Evolutionary conservation across 805 yeast genomes (phyloP), one percentile per base, ranked within the genome.

Genomic region (Wickerhamia fluorescens): DNA sequence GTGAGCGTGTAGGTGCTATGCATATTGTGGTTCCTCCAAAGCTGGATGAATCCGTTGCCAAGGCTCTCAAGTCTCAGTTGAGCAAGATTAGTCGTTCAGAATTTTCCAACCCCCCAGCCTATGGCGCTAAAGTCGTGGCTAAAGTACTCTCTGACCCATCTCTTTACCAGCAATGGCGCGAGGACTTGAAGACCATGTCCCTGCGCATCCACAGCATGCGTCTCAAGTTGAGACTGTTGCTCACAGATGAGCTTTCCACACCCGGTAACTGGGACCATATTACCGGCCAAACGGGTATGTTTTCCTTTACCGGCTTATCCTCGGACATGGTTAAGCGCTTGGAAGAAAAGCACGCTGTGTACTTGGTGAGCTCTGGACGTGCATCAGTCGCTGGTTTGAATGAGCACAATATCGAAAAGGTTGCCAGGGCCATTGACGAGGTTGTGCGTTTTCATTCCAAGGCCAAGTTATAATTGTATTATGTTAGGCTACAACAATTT

Each of bases 221-320:
- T 63, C 51, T 60, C 18, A 69, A 66, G 12, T 70, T 89, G 47
- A 72, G 78, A 51, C 66, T 65, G 31, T 68, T 69, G 36, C 69
- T 89, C 37, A 71, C 69, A 28, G 21, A 43, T 19, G 56, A 58
- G 30, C 72, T 84, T 38, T 42, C 48, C 13, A 86, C 97, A 14
- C 95, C 95, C 17, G 96, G 95, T 27, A 73, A 67, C 45, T 89
- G 97, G 97, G 81, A 75, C 42, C 97, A 89, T 60, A 84, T 89
- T 47, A 79, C 77, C 26, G 66, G 68, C 40, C 98, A 92, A 66
- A 81, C 84, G 38, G 98, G 98, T 45, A 89, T 89, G 97, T 89
- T 89, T 56, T 86, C 95, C 20, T 89, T 78, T 63, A 89, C 97
- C 17, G 98, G 96, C 2, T 70, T 89, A 45, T 59, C 71, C 5